Conservation (phyloP, 306 rosid genomes). For the Acacia crassicarpa region DNA sequence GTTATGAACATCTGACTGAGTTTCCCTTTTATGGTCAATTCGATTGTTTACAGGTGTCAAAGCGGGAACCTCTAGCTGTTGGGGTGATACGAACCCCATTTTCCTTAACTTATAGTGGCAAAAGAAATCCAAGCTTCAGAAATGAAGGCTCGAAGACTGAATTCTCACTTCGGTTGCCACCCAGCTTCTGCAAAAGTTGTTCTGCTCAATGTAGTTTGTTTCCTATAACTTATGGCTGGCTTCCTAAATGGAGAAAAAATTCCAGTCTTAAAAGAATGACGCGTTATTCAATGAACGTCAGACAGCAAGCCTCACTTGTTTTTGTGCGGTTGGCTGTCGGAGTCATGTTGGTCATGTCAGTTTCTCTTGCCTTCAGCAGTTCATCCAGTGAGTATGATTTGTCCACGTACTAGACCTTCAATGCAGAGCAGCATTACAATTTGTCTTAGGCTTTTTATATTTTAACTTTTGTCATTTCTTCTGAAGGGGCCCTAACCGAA, state of each 20-base stretch:
- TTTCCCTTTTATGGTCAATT: background rate
- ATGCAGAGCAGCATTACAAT: background rate
- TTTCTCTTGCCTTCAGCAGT: constrained; percentile 54
- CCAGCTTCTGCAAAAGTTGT: constrained; percentile 30
- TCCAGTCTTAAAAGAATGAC: constrained; percentile 36
- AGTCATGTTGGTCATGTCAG: constrained; percentile 72
- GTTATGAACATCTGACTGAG: background rate
- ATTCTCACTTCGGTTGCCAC: constrained; percentile 36
- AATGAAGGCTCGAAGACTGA: constrained; percentile 23
- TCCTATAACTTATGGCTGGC: constrained; percentile 35
- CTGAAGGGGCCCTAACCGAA: constrained; percentile 72
- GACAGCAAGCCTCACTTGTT: constrained; percentile 41
- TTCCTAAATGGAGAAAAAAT: constrained; percentile 35
- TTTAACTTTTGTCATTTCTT: constrained; percentile 5
- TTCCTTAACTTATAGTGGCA: constrained; percentile 4
- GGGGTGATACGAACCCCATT: constrained; percentile 33
- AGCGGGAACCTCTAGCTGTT: constrained; percentile 34
- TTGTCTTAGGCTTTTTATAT: constrained; percentile 11
- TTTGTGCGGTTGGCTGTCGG: constrained; percentile 58
- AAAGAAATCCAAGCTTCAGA: constrained; percentile 23
- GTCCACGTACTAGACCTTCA: background rate
- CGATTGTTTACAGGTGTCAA: constrained; percentile 45
- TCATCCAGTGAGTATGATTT: constrained; percentile 62
- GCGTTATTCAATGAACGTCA: constrained; percentile 40
- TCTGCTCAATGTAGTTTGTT: constrained; percentile 39